Base-by-base conservation (phyloP, 2,329 filamentous ascomycete species). In the Hymenoscyphus linearis region DNA sequence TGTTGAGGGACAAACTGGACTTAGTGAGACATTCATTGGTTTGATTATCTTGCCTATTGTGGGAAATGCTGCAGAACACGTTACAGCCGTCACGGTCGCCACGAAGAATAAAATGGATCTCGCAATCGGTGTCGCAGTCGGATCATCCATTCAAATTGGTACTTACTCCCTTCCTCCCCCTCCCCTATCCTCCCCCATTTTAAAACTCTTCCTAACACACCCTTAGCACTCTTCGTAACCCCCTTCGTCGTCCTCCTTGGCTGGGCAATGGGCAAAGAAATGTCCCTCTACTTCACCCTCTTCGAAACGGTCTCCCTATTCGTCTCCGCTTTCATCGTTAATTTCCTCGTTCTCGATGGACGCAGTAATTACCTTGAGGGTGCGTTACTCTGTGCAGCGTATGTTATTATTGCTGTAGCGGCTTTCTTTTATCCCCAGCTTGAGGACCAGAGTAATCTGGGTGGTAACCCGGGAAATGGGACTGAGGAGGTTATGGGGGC, bases 281-380 rank as follows among this genome's bases (percentile, higher is more conserved):
- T 90, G 86, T 83, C 88, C 31, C 80, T 96, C 36, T 92, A 93
- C 77, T 96, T 96, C 74, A 91, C 91, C 63, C 82, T 91, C 55
- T 96, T 96, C 75, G 91, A 96, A 81, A 96, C 91, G 0, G 89
- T 95, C 25, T 90, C 88, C 60, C 83, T 96, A 70, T 96, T 96
- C 74, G 85, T 93, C 57, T 89, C 86, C 57, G 87, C 91, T 7
- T 86, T 96, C 66, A 91, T 96, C 65, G 90, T 93, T 75, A 95
- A 93, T 76, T 96, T 95, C 72, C 77, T 96, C 62, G 91, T 96
- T 55, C 79, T 93, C 63, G 91, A 96, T 70, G 91, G 91, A 12
- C 83, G 91, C 73, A 91, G 87, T 73, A 96, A 96, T 72, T 96
- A 95, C 69, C 83, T 96, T 13, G 91, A 96, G 76, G 91, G 91